Evolutionary conservation across 2,329 filamentous ascomycete species (phyloP).

Genomic region (Diaporthe humulicola): DNA sequence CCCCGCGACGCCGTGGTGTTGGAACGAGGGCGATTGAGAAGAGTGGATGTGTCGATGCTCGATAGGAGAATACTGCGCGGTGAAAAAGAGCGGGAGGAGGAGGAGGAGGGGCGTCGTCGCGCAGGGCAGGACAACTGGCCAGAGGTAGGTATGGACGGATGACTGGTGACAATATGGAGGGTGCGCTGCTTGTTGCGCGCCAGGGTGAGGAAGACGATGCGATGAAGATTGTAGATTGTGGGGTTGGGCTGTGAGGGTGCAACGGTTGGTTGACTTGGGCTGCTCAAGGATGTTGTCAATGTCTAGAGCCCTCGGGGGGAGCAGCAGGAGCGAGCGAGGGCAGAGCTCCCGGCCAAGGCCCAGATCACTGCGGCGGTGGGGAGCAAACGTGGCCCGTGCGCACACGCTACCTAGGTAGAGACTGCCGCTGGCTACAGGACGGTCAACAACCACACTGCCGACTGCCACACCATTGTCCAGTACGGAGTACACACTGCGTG

Average conservation of each 20-base stretch:
- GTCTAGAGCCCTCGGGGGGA: background rate
- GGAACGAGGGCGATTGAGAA: background rate
- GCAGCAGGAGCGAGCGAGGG: conserved; percentile 7
- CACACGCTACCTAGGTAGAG: background rate
- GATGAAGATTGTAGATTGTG: background rate
- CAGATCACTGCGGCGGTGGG: conserved; percentile 15
- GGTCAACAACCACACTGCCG: too few relatives aligned
- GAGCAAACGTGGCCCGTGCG: conserved; percentile 1
- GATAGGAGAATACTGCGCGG: conserved; percentile 5
- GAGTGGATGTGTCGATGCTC: background rate
- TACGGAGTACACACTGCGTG: too few relatives aligned
- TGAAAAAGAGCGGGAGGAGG: conserved; percentile 24
- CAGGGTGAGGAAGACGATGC: background rate
- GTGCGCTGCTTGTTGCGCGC: background rate
- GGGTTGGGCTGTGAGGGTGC: background rate
- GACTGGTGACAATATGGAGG: background rate
- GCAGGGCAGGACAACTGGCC: background rate
- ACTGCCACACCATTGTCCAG: background rate
- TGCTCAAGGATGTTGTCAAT: conserved; percentile 17
- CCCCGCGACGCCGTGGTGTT: conserved; percentile 36
- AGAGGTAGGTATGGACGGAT: background rate
- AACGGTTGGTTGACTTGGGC: background rate
- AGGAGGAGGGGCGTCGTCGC: conserved; percentile 8
- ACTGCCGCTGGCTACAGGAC: background rate
- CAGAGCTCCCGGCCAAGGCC: conserved; percentile 20